Evolutionary conservation across 257 asterid genomes (phyloP).

Genomic region (Primulina tabacum): DNA sequence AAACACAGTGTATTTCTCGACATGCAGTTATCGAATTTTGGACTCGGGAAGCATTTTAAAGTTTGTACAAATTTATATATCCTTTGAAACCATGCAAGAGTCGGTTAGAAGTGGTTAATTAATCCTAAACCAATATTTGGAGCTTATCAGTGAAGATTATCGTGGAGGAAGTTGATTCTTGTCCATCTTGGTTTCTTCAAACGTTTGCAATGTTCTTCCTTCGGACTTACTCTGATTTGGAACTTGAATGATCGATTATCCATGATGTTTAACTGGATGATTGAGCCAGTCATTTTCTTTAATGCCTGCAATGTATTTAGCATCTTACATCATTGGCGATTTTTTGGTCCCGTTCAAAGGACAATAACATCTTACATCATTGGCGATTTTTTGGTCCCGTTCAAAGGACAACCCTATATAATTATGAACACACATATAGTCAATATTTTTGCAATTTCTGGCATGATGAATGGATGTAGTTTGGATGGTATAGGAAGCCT

Average conservation of each 20-base stretch:
- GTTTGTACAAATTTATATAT: background rate
- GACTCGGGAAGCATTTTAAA: background rate
- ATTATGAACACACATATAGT: background rate
- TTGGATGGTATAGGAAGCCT: slow-evolving; percentile 4
- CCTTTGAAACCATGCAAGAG: background rate
- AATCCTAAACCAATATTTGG: background rate
- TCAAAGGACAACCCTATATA: background rate
- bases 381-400: background rate
- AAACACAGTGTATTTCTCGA: background rate
- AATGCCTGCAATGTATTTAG: background rate
- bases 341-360: background rate
- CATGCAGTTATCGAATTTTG: background rate
- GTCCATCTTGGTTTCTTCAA: background rate
- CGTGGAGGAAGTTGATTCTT: background rate
- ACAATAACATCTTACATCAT: too few relatives aligned
- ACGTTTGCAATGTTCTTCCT: background rate
- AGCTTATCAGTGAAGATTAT: background rate
- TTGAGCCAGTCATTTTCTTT: background rate
- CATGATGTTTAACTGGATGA: background rate
- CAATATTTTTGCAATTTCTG: background rate
- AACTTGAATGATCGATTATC: background rate
- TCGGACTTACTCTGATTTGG: background rate
- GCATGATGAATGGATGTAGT: background rate
- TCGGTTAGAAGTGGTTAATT: background rate
- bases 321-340: background rate